A percentile compares a stretch with the other conserved stretches of the same genome.
Evolutionary conservation across 768 basidiomycete species (phyloP).

Genomic region (Mycena galopus): DNA sequence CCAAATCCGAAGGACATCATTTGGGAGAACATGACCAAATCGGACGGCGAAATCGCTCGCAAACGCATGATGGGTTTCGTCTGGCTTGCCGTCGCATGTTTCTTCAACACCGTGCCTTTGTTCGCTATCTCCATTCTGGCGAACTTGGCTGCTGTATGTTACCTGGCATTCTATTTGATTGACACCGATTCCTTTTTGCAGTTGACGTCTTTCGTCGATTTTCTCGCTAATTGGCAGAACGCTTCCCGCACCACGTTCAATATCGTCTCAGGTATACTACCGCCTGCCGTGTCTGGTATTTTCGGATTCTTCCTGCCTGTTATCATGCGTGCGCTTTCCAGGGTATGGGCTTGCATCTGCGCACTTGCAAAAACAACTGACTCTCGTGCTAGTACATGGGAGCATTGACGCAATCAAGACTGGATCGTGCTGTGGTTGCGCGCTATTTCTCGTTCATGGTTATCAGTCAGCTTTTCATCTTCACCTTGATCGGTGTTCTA

Average conservation of each 20-base stretch:
- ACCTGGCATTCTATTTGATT: background rate
- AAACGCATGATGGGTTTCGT: constrained; percentile 84
- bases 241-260: constrained; percentile 79
- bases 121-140: constrained; percentile 92
- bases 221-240: constrained; percentile 79
- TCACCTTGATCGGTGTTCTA: constrained; percentile 91
- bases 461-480: constrained; percentile 93
- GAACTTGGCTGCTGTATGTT: constrained; percentile 83
- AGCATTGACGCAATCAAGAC: constrained; percentile 77
- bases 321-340: constrained; percentile 91
- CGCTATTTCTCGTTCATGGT: constrained; percentile 96
- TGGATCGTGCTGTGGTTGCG: constrained; percentile 92
- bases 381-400: constrained; percentile 73
- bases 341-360: constrained; percentile 64
- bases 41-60: constrained; percentile 72
- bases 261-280: constrained; percentile 91
- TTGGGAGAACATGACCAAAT: constrained; percentile 91
- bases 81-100: constrained; percentile 83
- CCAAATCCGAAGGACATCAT: constrained; percentile 90
- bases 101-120: constrained; percentile 95
- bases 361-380: constrained; percentile 75
- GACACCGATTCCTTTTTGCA: constrained; percentile 43
- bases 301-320: constrained; percentile 94
- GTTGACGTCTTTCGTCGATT: constrained; percentile 77
- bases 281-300: constrained; percentile 87